Conservation (phyloP, 2,329 filamentous ascomycete genomes). For the Alternaria arbusti region DNA sequence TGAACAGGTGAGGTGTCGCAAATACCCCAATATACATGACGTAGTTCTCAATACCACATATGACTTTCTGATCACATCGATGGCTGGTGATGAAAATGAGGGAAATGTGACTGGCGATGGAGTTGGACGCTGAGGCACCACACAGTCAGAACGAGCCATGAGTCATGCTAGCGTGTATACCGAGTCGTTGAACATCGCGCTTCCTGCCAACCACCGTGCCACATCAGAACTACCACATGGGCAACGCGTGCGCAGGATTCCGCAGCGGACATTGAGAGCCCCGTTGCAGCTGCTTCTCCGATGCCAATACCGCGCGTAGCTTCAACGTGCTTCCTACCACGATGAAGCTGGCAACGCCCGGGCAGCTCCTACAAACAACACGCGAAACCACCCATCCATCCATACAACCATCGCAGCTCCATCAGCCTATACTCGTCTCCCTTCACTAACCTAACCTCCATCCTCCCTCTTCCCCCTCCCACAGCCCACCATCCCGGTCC, state of each 20-base stretch:
- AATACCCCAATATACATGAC: background rate
- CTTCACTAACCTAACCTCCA: background rate
- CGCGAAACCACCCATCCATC: background rate
- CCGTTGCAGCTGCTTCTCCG: background rate
- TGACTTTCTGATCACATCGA: background rate
- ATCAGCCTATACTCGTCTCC: background rate
- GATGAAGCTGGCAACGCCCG: background rate
- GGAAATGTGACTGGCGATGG: background rate
- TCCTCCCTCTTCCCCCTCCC: background rate
- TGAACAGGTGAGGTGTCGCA: background rate
- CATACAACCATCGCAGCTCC: background rate
- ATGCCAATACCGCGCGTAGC: background rate
- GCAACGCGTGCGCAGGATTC: background rate
- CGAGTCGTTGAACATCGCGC: background rate
- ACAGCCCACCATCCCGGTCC: background rate
- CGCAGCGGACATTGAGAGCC: background rate
- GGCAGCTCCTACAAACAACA: background rate
- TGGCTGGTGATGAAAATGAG: background rate
- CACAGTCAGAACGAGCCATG: background rate
- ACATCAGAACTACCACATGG: background rate
- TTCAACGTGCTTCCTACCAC: background rate
- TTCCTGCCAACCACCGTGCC: background rate
- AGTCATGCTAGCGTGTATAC: background rate
- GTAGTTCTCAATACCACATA: background rate
- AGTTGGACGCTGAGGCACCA: background rate